Evolutionary conservation across 768 basidiomycete genomes (phyloP).

Genomic region (Favolaschia claudopus): DNA sequence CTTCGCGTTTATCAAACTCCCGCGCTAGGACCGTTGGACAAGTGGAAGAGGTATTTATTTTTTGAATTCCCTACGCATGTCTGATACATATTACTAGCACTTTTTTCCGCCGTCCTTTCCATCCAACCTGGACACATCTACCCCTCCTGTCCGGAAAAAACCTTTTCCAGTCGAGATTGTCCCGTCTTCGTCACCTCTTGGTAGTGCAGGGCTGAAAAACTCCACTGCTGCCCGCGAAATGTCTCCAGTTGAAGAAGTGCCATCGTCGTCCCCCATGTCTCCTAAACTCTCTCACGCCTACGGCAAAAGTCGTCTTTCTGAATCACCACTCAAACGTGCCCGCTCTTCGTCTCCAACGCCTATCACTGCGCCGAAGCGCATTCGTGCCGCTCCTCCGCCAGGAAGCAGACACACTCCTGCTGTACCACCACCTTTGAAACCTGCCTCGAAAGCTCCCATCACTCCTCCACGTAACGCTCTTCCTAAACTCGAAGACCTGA

Average conservation of each 20-base stretch:
- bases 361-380: slow-evolving; percentile 3
- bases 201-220: background rate
- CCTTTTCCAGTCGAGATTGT: slow-evolving; percentile 49
- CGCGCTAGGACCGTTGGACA: slow-evolving; percentile 20
- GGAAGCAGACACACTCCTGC: slow-evolving; percentile 6
- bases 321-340: slow-evolving; percentile 15
- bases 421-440: background rate
- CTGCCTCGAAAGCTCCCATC: background rate
- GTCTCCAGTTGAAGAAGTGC: slow-evolving; percentile 11
- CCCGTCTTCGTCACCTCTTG: slow-evolving; percentile 35
- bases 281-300: slow-evolving; percentile 35
- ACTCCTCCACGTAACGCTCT: slow-evolving; percentile 21
- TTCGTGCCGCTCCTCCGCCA: background rate
- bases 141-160: slow-evolving; percentile 53
- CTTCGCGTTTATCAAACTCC: background rate
- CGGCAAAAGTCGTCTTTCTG: slow-evolving; percentile 1
- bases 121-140: slow-evolving; percentile 59
- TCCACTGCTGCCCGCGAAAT: background rate
- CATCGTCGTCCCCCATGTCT: slow-evolving; percentile 22
- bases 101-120: slow-evolving; percentile 66
- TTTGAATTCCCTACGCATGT: slow-evolving; percentile 3
- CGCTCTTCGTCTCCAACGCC: slow-evolving; percentile 20
- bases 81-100: slow-evolving; percentile 37
- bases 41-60: slow-evolving; percentile 37
- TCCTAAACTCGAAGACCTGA: slow-evolving; percentile 17